A percentile compares a stretch with the other conserved stretches of the same genome.
Evolutionary conservation across 1,284 basidiomycete species (phyloP).

Genomic region (Anthracocystis panici-leucophaei): DNA sequence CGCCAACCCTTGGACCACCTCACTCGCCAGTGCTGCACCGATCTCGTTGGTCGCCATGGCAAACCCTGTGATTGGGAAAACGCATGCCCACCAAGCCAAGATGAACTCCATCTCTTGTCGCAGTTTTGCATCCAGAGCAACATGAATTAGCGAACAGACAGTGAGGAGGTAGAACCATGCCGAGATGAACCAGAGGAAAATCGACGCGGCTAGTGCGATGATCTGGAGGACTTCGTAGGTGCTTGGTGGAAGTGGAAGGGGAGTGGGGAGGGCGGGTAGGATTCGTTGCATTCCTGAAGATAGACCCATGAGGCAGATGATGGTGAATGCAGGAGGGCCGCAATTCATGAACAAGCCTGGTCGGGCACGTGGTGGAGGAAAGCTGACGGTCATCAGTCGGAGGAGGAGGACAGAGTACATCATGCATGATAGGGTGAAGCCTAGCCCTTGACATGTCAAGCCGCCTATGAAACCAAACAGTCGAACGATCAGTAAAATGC

Average conservation of each 20-base stretch:
- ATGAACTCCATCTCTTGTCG: conserved; percentile 32
- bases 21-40: conserved; percentile 12
- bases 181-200: conserved; percentile 36
- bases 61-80: conserved; percentile 47
- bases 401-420: conserved; percentile 41
- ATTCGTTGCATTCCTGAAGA: conserved; percentile 7
- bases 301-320: conserved; percentile 39
- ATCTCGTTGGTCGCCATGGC: conserved; percentile 27
- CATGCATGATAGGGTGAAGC: conserved; percentile 33
- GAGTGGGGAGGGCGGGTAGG: conserved; percentile 9
- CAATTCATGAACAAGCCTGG: conserved; percentile 44
- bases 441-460: conserved; percentile 39
- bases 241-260: neutral
- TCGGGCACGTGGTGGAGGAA: conserved; percentile 19
- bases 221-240: conserved; percentile 13
- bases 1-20: conserved; percentile 10
- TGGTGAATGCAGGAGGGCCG: conserved; percentile 49
- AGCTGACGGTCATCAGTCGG: conserved; percentile 37
- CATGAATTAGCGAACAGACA: conserved; percentile 14
- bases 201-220: conserved; percentile 6
- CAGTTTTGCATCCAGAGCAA: neutral
- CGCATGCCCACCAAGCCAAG: conserved; percentile 47
- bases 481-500: too few species aligned
- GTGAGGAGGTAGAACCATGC: conserved; percentile 45
- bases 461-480: conserved; percentile 6